Evolutionary conservation across 371 early-diverging fungal genomes (phyloP).

Genomic region (Mortierella sp.): DNA sequence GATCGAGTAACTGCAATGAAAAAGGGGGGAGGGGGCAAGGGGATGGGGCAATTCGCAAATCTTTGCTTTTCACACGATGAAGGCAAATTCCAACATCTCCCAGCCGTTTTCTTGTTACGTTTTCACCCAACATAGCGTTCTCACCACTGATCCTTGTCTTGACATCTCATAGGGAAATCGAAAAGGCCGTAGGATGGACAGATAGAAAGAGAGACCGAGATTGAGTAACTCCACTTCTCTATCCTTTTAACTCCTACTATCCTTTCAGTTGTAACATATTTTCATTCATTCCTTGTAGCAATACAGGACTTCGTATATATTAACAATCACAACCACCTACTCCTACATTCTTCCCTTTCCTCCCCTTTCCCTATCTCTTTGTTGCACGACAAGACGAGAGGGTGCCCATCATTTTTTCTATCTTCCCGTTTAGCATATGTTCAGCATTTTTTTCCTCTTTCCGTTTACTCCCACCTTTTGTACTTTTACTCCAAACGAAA

Average conservation of each 20-base stretch:
- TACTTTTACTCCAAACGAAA: not conserved
- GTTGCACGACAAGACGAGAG: not conserved
- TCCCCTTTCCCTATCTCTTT: not conserved
- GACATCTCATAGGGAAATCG: conserved; percentile 3
- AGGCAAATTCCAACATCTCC: not conserved
- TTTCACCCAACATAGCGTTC: not conserved
- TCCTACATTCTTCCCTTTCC: not conserved
- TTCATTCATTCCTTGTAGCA: not conserved
- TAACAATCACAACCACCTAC: not conserved
- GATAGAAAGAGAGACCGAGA: too few relatives aligned
- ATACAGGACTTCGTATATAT: not conserved
- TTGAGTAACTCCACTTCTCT: too few relatives aligned
- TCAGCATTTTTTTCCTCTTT: not conserved
- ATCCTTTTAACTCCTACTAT: too few relatives aligned
- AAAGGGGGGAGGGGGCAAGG: not conserved
- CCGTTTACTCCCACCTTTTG: not conserved
- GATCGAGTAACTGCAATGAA: not conserved
- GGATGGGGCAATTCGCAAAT: not conserved
- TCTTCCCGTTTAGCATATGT: not conserved
- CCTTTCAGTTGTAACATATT: not conserved
- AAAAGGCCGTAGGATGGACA: conserved; percentile 9
- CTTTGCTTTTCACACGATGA: not conserved
- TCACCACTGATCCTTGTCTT: not conserved
- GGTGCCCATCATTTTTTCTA: not conserved
- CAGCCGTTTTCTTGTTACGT: not conserved